Conservation (phyloP, 495 filamentous ascomycete genomes). For the Staphylotrichum longicolle region DNA sequence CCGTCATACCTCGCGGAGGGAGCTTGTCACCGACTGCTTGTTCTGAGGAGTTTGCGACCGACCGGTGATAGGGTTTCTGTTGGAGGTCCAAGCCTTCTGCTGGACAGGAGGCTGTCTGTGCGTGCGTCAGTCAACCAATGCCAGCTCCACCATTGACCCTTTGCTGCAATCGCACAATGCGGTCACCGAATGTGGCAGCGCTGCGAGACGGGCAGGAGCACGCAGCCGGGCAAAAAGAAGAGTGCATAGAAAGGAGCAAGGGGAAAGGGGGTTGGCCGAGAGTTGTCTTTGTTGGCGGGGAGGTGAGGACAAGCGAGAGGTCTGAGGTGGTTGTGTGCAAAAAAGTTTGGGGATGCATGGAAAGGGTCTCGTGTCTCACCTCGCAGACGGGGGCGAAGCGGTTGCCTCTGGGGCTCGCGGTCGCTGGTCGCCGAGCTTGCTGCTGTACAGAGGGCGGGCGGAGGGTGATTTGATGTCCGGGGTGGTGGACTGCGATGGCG, state of each 20-base stretch:
- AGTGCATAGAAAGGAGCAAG: conserved; percentile 12
- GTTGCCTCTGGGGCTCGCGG: conserved; percentile 26
- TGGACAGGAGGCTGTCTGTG: conserved; percentile 42
- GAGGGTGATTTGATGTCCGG: conserved; percentile 34
- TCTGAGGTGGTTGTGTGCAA: conserved; percentile 18
- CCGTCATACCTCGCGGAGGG: conserved; percentile 35
- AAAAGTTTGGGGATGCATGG: conserved; percentile 25
- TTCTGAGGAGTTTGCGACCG: conserved; percentile 33
- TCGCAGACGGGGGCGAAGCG: conserved; percentile 30
- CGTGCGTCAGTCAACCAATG: conserved; percentile 26
- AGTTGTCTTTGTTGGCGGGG: conserved; percentile 28
- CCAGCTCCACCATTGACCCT: not conserved
- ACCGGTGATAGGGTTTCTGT: conserved; percentile 42
- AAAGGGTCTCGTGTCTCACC: conserved; percentile 38
- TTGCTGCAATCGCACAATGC: conserved; percentile 6
- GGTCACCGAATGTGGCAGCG: not conserved
- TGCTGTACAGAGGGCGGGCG: conserved; percentile 35
- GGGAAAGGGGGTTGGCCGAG: not conserved
- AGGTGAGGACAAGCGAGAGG: not conserved
- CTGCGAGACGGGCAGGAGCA: conserved; percentile 1
- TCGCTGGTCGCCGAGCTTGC: conserved; percentile 37
- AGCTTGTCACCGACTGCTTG: conserved; percentile 31
- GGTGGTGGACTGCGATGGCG: conserved; percentile 27
- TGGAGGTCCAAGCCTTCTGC: conserved; percentile 42
- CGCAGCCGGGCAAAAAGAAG: not conserved